Base-by-base conservation (phyloP, 805 yeast species). In the Tetrapisispora iriomotensis region DNA sequence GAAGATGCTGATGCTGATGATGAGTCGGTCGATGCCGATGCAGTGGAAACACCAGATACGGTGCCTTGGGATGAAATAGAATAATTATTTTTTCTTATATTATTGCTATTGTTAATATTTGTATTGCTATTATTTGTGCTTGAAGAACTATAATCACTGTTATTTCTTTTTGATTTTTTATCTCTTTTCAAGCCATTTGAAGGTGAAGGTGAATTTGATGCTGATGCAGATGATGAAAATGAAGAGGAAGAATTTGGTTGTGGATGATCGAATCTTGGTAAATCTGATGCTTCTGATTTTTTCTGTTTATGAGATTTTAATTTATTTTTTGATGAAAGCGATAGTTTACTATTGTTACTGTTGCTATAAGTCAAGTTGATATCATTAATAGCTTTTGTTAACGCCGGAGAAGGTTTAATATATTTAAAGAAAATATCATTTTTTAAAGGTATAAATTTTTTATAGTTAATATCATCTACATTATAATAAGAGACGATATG, bases 401-500 rank as follows among this genome's bases (percentile, higher is more conserved):
- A 60, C 9, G 66, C 69, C 14, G 58, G 54, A 3, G 74, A 64
- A 8, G 81, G 68, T 15, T 59, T 58, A 0, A 75, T 46, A 44
- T 74, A 70, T 43, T 71, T 70, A 40, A 84, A 67, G 18, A 55
- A 51, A 5, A 72, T 67, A 10, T 71, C 60, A 29, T 71, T 72
- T 3, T 75, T 64, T 0, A 95, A 95, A 26, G 77, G 63, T 1
- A 57, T 50, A 35, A 86, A 62, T 26, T 61, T 64, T 6, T 77
- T 77, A 21, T 64, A 60, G 36, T 74, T 49, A 6, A 85, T 90
- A 54, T 88, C 95, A 21, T 73, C 73, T 0, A 86, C 79, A 29
- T 71, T 64, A 55, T 85, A 87, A 60, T 87, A 87, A 8, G 87
- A 76, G 3, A 87, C 76, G 39, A 87, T 60, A 51, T 88, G 95